Base-by-base conservation (phyloP, 306 rosid genomes). In the Pterocarpus macrocarpus region DNA sequence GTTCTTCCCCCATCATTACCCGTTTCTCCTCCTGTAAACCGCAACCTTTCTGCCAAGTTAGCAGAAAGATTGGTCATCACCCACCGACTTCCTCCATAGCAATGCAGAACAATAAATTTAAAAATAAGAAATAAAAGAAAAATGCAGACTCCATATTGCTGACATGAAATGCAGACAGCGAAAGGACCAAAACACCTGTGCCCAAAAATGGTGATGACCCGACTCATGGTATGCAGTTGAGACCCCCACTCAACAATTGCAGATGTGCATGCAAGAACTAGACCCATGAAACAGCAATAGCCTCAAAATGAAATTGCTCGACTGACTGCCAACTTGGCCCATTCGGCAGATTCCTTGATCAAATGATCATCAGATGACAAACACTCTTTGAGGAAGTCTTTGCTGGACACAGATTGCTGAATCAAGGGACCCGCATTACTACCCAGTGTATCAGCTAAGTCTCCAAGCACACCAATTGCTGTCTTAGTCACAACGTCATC, bases 391-490 rank as follows among this genome's bases (percentile, higher is more conserved):
- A 92, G 90, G 74, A 92, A 94, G 82, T 90, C 96, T 86, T 86
- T 94, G 94, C 97, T 89, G 30, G 97, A 94, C 81, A 83, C 89
- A 57, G 97, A 92, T 76, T 92, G 96, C 91, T 92, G 88, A 85
- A 94, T 90, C 85, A 94, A 74, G 13, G 91, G 86, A 62, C 91
- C 94, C 22, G 97, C 95, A 80, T 80, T 88, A 57, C 65, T 78
- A 52, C 97, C 97, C 82, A 94, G 78, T 3, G 97, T 94, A 89
- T 94, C 98, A 9, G 98, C 98, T 16, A 94, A 81, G 85, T 94
- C 97, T 69, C 98, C 98, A 52, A 94, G 97, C 70, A 94, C 94
- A 34, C 98, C 98, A 70, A 94, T 94, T 14, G 98, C 97, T 16
- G 97, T 89, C 87, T 89, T 94, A 10, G 87, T 90, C 87, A 94